A percentile compares a stretch with the other conserved stretches of the same genome.
These are phyloP conservation scores for Hypoxylon sp. DNA, from an alignment of 2,329 filamentous ascomycete genomes.

Conservation along the genomic window DNA sequence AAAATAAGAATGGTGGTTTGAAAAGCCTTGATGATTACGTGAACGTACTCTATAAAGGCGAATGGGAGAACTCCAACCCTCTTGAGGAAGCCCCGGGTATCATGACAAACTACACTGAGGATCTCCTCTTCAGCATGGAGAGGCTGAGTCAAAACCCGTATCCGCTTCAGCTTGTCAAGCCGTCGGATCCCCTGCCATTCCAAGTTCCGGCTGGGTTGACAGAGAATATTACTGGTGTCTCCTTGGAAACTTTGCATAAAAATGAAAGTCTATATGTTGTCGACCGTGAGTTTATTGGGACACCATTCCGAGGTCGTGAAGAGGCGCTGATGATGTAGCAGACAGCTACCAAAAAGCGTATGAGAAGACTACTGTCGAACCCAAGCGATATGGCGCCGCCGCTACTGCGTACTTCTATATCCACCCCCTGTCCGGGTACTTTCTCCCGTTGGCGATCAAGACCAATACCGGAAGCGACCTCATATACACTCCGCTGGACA, in stretches of 20 bases:
- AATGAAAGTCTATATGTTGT: neutral
- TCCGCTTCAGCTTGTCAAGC: conserved; percentile 36
- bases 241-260: neutral
- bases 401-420: neutral
- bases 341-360: neutral
- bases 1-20: neutral
- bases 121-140: conserved; percentile 53
- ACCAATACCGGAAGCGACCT: conserved; percentile 51
- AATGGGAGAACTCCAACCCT: conserved; percentile 17
- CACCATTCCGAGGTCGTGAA: neutral
- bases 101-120: conserved; percentile 51
- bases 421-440: conserved; percentile 40
- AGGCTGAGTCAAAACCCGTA: conserved; percentile 50
- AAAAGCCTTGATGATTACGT: neutral
- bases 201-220: neutral
- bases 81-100: conserved; percentile 40
- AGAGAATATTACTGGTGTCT: neutral
- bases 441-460: conserved; percentile 53
- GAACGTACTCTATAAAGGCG: neutral
- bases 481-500: conserved; percentile 54
- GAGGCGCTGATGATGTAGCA: neutral
- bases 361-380: neutral
- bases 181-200: conserved; percentile 24
- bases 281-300: neutral
- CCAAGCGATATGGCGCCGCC: neutral